Percentiles rank a stretch among this genome's conserved stretches.
Evolutionary conservation across 371 early-diverging fungal species (phyloP).

Genomic region (Mortierella sp.): DNA sequence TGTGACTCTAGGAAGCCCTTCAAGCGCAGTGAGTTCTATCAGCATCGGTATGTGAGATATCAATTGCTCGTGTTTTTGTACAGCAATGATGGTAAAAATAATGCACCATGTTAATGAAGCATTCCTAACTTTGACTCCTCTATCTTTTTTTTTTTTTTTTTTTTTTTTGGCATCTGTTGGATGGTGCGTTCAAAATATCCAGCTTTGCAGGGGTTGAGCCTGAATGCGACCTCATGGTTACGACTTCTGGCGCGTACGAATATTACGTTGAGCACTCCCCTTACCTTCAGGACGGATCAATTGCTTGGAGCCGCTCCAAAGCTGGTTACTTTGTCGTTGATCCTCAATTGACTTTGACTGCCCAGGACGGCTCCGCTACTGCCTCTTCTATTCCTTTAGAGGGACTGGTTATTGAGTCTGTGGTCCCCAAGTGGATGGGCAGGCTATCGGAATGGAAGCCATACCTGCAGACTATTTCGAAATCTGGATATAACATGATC

Average conservation of each 20-base stretch:
- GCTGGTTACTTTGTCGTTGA: constrained; percentile 89
- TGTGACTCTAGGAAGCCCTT: constrained; percentile 30
- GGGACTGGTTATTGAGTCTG: constrained; percentile 87
- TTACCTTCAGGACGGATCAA: constrained; percentile 21
- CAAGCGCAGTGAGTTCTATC: constrained; percentile 38
- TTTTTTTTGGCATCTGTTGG: background rate
- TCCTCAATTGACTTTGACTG: constrained; percentile 72
- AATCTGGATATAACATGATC: constrained; percentile 95
- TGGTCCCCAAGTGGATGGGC: constrained; percentile 97
- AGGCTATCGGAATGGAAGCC: constrained; percentile 82
- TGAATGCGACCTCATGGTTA: constrained; percentile 77
- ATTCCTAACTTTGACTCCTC: constrained; percentile 16
- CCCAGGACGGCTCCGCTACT: constrained; percentile 4
- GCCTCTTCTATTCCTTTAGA: constrained; percentile 72
- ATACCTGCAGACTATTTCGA: constrained; percentile 75
- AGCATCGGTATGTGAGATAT: constrained; percentile 32
- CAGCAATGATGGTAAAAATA: background rate
- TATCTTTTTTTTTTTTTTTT: constrained; percentile 47
- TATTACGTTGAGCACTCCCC: constrained; percentile 83
- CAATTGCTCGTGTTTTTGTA: background rate
- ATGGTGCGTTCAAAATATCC: background rate
- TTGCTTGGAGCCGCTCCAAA: constrained; percentile 36
- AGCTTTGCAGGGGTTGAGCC: constrained; percentile 64
- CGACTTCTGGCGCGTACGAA: constrained; percentile 85
- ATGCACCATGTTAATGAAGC: no score